These are phyloP conservation scores for Capsicum pubescens DNA, from an alignment of 257 asterid species.

Conservation along the genomic window DNA sequence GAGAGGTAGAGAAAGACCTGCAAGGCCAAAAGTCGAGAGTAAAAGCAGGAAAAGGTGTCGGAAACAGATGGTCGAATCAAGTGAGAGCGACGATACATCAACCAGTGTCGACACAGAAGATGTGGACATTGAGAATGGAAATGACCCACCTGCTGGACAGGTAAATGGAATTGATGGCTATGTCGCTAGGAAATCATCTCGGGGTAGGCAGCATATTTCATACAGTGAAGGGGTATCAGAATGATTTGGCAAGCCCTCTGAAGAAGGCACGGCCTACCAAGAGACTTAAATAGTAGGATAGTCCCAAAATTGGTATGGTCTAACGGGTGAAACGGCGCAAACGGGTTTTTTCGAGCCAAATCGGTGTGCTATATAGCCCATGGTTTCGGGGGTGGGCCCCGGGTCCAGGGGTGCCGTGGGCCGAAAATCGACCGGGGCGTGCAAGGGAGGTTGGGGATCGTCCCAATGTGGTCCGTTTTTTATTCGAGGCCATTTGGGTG, in stretches of 20 bases:
- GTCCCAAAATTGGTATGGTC: too few species aligned
- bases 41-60: slow-evolving; percentile 53
- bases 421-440: too few species aligned
- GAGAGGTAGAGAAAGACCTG: slow-evolving; percentile 24
- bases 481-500: too few species aligned
- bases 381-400: too few species aligned
- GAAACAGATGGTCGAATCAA: slow-evolving; percentile 48
- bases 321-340: too few species aligned
- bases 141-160: slow-evolving; percentile 35
- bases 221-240: slow-evolving; percentile 56
- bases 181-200: slow-evolving; percentile 62
- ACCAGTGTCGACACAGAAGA: slow-evolving; percentile 56
- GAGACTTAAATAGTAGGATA: too few species aligned
- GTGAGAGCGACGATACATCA: slow-evolving; percentile 56
- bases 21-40: slow-evolving; percentile 37
- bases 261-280: slow-evolving; percentile 46
- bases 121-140: slow-evolving; percentile 35
- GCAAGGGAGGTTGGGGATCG: too few species aligned
- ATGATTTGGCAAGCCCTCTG: slow-evolving; percentile 41
- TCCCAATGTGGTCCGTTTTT: too few species aligned
- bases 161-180: slow-evolving; percentile 44
- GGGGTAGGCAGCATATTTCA: slow-evolving; percentile 58
- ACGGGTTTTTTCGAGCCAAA: too few species aligned
- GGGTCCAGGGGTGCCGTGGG: too few species aligned
- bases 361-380: too few species aligned